phyloP scores from a whole-genome alignment of 495 filamentous ascomycete genomes.

The Annulohypoxylon maeteangense region DNA sequence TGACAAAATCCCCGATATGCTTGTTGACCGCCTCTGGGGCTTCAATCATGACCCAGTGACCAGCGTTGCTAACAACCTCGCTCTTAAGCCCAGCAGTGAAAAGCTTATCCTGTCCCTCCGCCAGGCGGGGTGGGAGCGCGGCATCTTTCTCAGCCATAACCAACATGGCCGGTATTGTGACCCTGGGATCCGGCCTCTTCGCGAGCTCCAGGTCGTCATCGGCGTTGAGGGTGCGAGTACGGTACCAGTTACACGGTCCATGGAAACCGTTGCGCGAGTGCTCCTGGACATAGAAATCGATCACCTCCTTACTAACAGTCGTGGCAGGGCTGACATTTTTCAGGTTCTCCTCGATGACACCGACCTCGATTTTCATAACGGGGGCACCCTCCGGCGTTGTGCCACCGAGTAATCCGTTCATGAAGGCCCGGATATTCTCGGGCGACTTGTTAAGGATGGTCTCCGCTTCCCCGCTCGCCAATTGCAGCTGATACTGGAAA shows the following conservation, averaged over 20 bases:
- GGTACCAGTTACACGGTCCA: slow-evolving; percentile 89
- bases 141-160: slow-evolving; percentile 75
- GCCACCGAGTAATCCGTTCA: slow-evolving; percentile 76
- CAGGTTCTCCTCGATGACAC: slow-evolving; percentile 61
- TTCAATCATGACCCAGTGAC: slow-evolving; percentile 79
- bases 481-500: slow-evolving; percentile 84
- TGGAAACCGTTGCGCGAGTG: slow-evolving; percentile 76
- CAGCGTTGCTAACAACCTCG: slow-evolving; percentile 62
- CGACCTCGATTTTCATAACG: slow-evolving; percentile 65
- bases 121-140: slow-evolving; percentile 73
- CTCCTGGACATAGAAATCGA: slow-evolving; percentile 79
- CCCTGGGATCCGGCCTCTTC: slow-evolving; percentile 50
- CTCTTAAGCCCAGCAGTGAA: slow-evolving; percentile 68
- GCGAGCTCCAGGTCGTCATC: slow-evolving; percentile 72
- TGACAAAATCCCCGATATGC: slow-evolving; percentile 54
- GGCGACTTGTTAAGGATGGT: slow-evolving; percentile 62
- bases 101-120: slow-evolving; percentile 71
- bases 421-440: slow-evolving; percentile 69
- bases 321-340: slow-evolving; percentile 63
- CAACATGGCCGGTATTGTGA: slow-evolving; percentile 77
- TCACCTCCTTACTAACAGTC: slow-evolving; percentile 72
- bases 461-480: slow-evolving; percentile 74
- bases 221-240: slow-evolving; percentile 74
- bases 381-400: slow-evolving; percentile 62
- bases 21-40: slow-evolving; percentile 64